phyloP scores from a whole-genome alignment of 257 asterid genomes.

The Schizonepeta tenuifolia region DNA sequence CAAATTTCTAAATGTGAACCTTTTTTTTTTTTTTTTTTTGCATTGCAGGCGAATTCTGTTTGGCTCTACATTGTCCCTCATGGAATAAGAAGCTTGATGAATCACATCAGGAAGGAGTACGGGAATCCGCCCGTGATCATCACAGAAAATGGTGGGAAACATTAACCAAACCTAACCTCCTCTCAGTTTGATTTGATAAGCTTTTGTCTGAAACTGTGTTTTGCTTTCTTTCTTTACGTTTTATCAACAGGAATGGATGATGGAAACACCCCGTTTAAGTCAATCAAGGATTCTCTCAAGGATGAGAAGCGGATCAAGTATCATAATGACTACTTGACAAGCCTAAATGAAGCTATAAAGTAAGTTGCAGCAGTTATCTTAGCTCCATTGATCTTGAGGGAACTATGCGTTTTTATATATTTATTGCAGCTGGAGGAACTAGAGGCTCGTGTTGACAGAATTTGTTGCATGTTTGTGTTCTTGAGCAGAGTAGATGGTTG shows the following conservation, averaged over 20 bases:
- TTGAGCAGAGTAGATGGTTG: slow-evolving; percentile 81
- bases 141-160: slow-evolving; percentile 72
- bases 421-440: no score
- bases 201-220: not conserved
- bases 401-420: not conserved
- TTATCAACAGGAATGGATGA: slow-evolving; percentile 87
- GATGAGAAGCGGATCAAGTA: slow-evolving; percentile 80
- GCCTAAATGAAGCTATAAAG: slow-evolving; percentile 71
- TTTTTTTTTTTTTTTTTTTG: not conserved
- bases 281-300: slow-evolving; percentile 53
- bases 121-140: slow-evolving; percentile 74
- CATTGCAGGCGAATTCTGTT: slow-evolving; percentile 73
- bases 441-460: not conserved
- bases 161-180: not conserved
- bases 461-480: not conserved
- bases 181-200: not conserved
- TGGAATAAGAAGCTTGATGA: slow-evolving; percentile 81
- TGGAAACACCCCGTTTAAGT: slow-evolving; percentile 46
- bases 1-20: not conserved
- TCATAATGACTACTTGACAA: slow-evolving; percentile 71
- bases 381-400: not conserved
- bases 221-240: no score
- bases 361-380: slow-evolving; percentile 33
- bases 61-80: slow-evolving; percentile 89
- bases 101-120: slow-evolving; percentile 67